phyloP scores from a whole-genome alignment of 2,329 filamentous ascomycete species.

The Neonectria hederae region DNA sequence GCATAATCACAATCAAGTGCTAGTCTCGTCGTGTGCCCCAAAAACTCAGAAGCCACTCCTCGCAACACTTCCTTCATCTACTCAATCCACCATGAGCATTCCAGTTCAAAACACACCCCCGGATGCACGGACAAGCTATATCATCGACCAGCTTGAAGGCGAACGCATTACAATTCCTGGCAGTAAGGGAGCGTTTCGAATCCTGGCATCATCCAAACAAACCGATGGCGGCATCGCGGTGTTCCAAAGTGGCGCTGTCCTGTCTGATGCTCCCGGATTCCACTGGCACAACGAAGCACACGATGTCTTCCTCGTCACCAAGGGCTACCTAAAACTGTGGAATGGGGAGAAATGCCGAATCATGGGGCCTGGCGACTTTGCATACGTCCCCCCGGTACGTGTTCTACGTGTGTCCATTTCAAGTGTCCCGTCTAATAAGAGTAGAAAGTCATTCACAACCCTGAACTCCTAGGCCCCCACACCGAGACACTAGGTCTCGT shows the following conservation, averaged over 20 bases:
- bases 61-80: neutral
- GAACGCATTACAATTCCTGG: constrained; percentile 62
- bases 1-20: neutral
- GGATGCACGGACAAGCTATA: constrained; percentile 51
- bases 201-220: constrained; percentile 61
- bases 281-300: constrained; percentile 67
- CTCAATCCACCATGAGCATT: constrained; percentile 43
- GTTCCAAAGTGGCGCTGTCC: constrained; percentile 58
- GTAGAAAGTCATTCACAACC: constrained; percentile 63
- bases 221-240: constrained; percentile 61
- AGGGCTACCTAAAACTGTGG: constrained; percentile 65
- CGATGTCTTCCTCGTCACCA: constrained; percentile 65
- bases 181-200: constrained; percentile 60
- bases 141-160: constrained; percentile 59
- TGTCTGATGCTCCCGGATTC: constrained; percentile 60
- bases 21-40: neutral
- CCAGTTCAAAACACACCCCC: constrained; percentile 49
- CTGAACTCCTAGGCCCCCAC: constrained; percentile 62
- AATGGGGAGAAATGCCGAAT: constrained; percentile 65
- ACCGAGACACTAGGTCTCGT: constrained; percentile 65
- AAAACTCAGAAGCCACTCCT: neutral
- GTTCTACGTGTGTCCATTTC: constrained; percentile 3
- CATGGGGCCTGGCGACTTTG: constrained; percentile 65
- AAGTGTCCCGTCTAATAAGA: neutral
- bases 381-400: constrained; percentile 63